Evolutionary conservation across 805 yeast genomes (phyloP), one percentile per base, ranked within the genome.

Genomic region (Lachancea kluyveri): DNA sequence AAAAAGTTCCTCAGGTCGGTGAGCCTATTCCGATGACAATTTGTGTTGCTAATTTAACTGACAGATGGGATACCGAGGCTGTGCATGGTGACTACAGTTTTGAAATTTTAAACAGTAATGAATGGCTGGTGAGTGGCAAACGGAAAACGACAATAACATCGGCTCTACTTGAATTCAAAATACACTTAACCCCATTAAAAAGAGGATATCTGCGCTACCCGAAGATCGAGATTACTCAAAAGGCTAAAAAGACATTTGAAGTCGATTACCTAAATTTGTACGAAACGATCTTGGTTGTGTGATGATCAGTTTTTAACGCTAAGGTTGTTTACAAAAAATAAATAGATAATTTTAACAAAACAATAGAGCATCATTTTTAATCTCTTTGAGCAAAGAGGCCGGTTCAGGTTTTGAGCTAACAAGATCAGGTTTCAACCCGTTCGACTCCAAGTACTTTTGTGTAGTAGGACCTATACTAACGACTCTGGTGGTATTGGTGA

Each of bases 381-480:
- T 45, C 1, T 56, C 74, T 26, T 60, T 56, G 6, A 68, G 55
- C 23, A 87, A 58, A 3, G 80, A 66, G 3, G 42, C 45, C 0
- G 95, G 86, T 19, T 77, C 77, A 0, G 97, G 97, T 37, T 74
- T 76, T 4, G 59, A 57, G 3, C 95, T 78, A 3, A 80, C 81
- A 1, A 81, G 71, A 23, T 71, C 59, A 1, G 88, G 84, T 1
- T 26, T 42, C 3, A 90, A 52, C 0, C 74, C 78, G 12, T 71
- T 64, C 1, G 63, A 54, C 4, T 54, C 22, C 25, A 88, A 57
- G 46, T 72, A 86, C 23, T 62, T 66, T 34, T 80, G 75, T 0
- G 97, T 90, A 0, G 96, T 90, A 3, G 96, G 96, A 0, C 97
- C 97, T 36, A 90, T 90, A 3, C 88, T 77, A 0, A 94, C 96